Percentiles rank a stretch among this genome's conserved stretches.
These are phyloP conservation scores for Asterionellopsis glacialis DNA, from an alignment of 108 stramenopile genomes.

Conservation along the genomic window DNA sequence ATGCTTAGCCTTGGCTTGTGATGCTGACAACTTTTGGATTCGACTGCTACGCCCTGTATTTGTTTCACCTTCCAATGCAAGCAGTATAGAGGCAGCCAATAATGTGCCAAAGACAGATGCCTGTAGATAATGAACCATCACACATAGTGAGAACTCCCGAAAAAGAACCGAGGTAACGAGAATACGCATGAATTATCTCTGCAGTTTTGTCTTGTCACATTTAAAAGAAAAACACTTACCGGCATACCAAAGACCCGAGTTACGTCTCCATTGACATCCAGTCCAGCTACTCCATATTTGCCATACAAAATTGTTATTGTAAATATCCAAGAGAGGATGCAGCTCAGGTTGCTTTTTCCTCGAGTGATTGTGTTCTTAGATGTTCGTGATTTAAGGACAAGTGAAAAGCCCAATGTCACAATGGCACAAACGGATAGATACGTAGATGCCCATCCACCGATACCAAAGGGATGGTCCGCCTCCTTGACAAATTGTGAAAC, in stretches of 20 bases:
- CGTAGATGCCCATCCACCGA: slow-evolving; percentile 69
- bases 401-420: slow-evolving; percentile 35
- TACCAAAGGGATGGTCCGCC: slow-evolving; percentile 51
- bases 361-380: slow-evolving; percentile 49
- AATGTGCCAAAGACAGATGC: slow-evolving; percentile 62
- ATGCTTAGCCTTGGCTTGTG: no score
- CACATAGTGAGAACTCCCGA: not conserved
- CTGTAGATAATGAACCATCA: not conserved
- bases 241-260: slow-evolving; percentile 55
- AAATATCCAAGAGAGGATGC: slow-evolving; percentile 47
- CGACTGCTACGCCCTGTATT: slow-evolving; percentile 24
- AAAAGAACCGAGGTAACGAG: not conserved
- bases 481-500: slow-evolving; percentile 32
- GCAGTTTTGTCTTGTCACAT: no score
- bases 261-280: slow-evolving; percentile 53
- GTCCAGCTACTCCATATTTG: slow-evolving; percentile 59
- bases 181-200: no score
- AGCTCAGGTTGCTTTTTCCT: slow-evolving; percentile 56
- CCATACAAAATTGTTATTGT: slow-evolving; percentile 55
- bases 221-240: slow-evolving; percentile 16
- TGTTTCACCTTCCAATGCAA: slow-evolving; percentile 66
- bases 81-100: slow-evolving; percentile 46
- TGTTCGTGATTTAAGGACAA: slow-evolving; percentile 37
- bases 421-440: slow-evolving; percentile 55
- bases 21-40: no score